Evolutionary conservation across 75 land plant species (phyloP), one percentile per base, ranked within the genome.

Genomic region (Sequoiadendron giganteum): DNA sequence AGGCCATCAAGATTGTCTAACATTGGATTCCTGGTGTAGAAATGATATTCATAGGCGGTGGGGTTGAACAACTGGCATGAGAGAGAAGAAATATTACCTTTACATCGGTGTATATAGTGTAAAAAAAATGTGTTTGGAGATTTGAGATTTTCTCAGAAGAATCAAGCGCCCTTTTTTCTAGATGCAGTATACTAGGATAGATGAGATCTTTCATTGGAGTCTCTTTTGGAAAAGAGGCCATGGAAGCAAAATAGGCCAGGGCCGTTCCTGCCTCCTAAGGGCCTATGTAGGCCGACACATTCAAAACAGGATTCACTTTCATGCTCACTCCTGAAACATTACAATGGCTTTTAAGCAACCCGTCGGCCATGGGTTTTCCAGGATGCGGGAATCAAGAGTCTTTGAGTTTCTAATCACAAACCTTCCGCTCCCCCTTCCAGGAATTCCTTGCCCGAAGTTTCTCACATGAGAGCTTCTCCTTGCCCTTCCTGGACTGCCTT

Each of bases 331-430:
- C 48, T 8, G 84, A 43, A 21, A 25, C 25, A 45, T 82, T 82
- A 2, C 48, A 42, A 40, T 43, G 43, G 2, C n/a, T 43, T 45
- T 82, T 82, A 5, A 42, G 45, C 48, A 25, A 82, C 28, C 86
- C 68, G 21, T 85, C 65, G 0, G 65, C 11, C 65, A 85, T 85
- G 6, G 38, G 56, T 49, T 25, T 85, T 55, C 86, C 65, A 8
- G 68, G 86, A 0, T 9, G 68, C 2, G 68, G 25, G 65, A 85
- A 36, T 32, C 86, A 30, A 85, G 30, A 3, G 32, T 79, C 10
- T 28, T n/a, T 10, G 84, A 54, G 86, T 85, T 85, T 84, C 85
- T 45, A 79, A 79, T 52, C 84, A 45, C 30, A 32, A 82, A 82
- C 83, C 47, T 80, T 13, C 48, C 40, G 18, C 34, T 77, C 10